These are phyloP conservation scores for Aspergillus nomiae DNA, from an alignment of 2,329 filamentous ascomycete genomes.

Conservation along the genomic window DNA sequence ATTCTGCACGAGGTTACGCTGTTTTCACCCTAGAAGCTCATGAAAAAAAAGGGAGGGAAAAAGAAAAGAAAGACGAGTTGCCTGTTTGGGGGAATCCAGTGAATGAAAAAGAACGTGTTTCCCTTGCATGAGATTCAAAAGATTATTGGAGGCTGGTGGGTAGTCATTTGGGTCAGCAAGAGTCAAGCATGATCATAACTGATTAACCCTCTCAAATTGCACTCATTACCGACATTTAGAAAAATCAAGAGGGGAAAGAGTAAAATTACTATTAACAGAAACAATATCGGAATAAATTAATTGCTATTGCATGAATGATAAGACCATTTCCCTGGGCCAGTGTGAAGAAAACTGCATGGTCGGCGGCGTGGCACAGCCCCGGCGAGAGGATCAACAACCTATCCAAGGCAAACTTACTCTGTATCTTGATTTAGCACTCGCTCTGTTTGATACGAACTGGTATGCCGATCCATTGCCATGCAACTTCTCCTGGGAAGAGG, in stretches of 20 bases:
- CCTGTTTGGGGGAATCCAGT: neutral
- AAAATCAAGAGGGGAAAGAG: neutral
- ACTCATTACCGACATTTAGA: neutral
- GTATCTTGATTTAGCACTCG: neutral
- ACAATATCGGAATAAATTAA: neutral
- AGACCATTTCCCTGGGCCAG: neutral
- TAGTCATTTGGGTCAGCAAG: neutral
- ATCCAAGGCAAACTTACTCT: neutral
- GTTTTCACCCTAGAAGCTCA: no score
- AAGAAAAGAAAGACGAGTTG: neutral
- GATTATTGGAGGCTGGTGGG: neutral
- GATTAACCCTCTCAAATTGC: neutral
- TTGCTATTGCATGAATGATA: neutral
- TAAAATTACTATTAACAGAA: neutral
- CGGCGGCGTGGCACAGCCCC: neutral
- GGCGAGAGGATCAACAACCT: constrained; percentile 1
- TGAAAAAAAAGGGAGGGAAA: neutral
- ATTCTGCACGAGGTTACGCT: neutral
- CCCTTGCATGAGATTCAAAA: neutral
- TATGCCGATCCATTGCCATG: neutral
- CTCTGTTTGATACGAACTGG: neutral
- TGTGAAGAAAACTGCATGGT: neutral
- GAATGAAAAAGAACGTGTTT: neutral
- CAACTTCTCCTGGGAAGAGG: neutral
- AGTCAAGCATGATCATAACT: neutral